Conservation (phyloP, 2,329 filamentous ascomycete genomes). For the Penicillium sp. region DNA sequence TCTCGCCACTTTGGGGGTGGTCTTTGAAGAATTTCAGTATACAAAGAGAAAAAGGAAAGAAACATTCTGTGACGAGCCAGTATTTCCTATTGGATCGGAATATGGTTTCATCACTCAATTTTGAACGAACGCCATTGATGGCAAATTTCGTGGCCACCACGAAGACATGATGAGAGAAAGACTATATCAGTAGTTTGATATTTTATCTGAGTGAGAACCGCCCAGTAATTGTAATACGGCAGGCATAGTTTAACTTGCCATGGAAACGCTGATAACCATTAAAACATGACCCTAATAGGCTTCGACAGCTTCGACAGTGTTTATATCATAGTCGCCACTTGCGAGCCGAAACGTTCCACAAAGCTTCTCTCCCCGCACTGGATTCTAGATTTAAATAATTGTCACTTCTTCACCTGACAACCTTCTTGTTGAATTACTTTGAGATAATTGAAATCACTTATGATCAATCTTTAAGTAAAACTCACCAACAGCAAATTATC, state of each 20-base stretch:
- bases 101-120: background rate
- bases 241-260: background rate
- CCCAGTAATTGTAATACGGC: background rate
- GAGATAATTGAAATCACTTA: background rate
- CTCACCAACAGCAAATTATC: background rate
- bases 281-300: background rate
- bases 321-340: conserved; percentile 3
- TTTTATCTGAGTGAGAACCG: no score
- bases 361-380: background rate
- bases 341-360: background rate
- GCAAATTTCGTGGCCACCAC: background rate
- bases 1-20: no score
- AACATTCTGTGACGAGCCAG: background rate
- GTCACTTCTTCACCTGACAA: background rate
- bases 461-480: background rate
- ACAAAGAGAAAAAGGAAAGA: background rate
- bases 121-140: background rate
- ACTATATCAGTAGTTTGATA: no score
- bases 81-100: background rate
- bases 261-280: background rate
- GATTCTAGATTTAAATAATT: background rate
- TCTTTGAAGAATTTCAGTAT: no score
- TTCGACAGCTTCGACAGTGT: background rate
- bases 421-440: background rate
- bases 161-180: background rate